Evolutionary conservation across 2,329 filamentous ascomycete species (phyloP).

Genomic region (Paraphaeosphaeria sporulosa): DNA sequence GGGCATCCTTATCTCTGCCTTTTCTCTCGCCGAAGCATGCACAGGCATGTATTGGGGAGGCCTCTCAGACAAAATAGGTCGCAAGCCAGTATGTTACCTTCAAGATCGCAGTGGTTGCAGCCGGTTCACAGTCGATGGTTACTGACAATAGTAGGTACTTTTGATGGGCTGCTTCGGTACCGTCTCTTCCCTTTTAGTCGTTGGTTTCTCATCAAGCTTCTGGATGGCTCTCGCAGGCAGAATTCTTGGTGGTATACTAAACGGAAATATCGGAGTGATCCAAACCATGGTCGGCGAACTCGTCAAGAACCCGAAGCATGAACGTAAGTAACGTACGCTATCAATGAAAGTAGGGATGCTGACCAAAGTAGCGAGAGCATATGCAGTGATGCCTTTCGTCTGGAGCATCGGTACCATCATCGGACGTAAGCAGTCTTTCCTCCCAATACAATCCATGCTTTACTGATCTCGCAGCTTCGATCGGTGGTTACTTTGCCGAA

Average conservation of each 20-base stretch:
- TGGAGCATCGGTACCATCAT: constrained; percentile 92
- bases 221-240: constrained; percentile 82
- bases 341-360: neutral
- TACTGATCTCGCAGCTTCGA: constrained; percentile 62
- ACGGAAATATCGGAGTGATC: constrained; percentile 90
- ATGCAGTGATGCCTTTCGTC: constrained; percentile 92
- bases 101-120: neutral
- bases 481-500: constrained; percentile 85
- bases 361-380: constrained; percentile 71
- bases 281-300: constrained; percentile 92
- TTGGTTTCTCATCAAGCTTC: constrained; percentile 83
- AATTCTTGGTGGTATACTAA: constrained; percentile 80
- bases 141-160: constrained; percentile 19
- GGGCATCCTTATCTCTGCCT: constrained; percentile 86
- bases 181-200: constrained; percentile 80
- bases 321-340: constrained; percentile 67
- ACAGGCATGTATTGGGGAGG: constrained; percentile 73
- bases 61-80: constrained; percentile 49
- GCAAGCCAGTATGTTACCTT: constrained; percentile 44
- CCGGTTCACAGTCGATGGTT: neutral
- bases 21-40: constrained; percentile 83
- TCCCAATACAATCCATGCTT: neutral
- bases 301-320: constrained; percentile 82
- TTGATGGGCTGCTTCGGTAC: constrained; percentile 72
- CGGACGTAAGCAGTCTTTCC: constrained; percentile 56